Evolutionary conservation across 148 eudicot genomes (phyloP), one percentile per base, ranked within the genome.

Genomic region (Rhododendron griersonianum): DNA sequence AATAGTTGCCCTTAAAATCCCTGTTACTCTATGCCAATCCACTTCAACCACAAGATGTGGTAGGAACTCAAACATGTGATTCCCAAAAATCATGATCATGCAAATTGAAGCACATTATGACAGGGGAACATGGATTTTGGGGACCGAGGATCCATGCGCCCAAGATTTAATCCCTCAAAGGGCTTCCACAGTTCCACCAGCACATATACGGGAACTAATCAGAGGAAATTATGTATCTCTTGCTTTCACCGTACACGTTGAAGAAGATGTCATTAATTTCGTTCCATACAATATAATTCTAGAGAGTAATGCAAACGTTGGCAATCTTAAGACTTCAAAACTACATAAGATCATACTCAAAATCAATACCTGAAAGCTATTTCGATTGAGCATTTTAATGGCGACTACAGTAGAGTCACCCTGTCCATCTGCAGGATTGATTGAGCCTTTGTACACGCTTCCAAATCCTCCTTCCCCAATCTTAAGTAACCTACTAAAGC

Each of bases 381-480:
- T 94, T 74, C 89, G 90, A 69, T 90, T 95, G 83, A 96, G 98
- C 90, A 90, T 94, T 88, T 96, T 96, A 67, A 96, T 83, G 65
- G 98, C 96, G 86, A 93, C 98, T 19, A 86, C 79, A 53, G 67
- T 50, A 10, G 89, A 81, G 8, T 91, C 92, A 50, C 87, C 92
- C 28, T 82, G 78, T 13, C 91, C 93, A 76, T 88, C 91, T 86
- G 87, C 86, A 81, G 89, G 88, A 92, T 91, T 91, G 50, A 95
- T 87, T n/a, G 84, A 86, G 11, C 98, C 98, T 74, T 91, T 95
- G 81, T 93, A 96, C 7, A 96, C 98, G 63, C 94, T 59, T 47
- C 98, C 98, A 85, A 94, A 96, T 44, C 98, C 98, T 25, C 98
- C 98, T 89, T 96, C 98, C 61, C 98, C 98, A 89, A 96, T 93